Base-by-base conservation (phyloP, 1,139 yeast genomes). In the Pneumocystis sp. region DNA sequence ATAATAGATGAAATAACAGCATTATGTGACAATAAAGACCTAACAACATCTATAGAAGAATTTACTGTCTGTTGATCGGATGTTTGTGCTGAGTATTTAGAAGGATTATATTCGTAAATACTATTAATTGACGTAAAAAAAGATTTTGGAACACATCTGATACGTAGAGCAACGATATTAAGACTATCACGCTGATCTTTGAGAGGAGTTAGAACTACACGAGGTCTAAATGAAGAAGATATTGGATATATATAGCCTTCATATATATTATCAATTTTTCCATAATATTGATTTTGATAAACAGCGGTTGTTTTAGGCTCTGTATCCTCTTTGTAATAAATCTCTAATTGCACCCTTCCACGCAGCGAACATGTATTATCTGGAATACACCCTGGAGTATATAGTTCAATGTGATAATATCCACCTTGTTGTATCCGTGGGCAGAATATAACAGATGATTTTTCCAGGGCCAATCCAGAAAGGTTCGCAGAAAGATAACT, bases 321-420 rank as follows among this genome's bases (percentile, higher is more conserved):
- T 10, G 74, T 71, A 3, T 74, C 73, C 4, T 72, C 71, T 59
- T 81, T 79, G 62, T 79, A 78, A 67, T 79, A 80, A 1, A 91
- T 79, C 0, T 95, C 81, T 0, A 86, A 96, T 70, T 88, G 87
- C 5, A 89, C 93, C 40, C 83, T 82, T 5, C 95, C 90, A 73
- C 99, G 82, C 31, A 77, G 69, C 35, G 74, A 71, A 75, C 99
- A 93, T 0, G 95, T 81, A 61, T 78, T 76, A 73, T 89, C 96
- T 10, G 72, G 75, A 1, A 76, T 68, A 76, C 99, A 93, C 0
- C 98, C 97, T 0, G 97, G 97, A 0, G 98, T 93, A 70, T 82
- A 84, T 66, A 91, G 71, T 65, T 84, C 78, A 44, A 93, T 79
- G 0, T 89, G 79, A 74, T 89, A 93, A 68, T 84, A 80, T 12